phyloP scores from a whole-genome alignment of 108 stramenopile species.

The Skeletonema marinoi region DNA sequence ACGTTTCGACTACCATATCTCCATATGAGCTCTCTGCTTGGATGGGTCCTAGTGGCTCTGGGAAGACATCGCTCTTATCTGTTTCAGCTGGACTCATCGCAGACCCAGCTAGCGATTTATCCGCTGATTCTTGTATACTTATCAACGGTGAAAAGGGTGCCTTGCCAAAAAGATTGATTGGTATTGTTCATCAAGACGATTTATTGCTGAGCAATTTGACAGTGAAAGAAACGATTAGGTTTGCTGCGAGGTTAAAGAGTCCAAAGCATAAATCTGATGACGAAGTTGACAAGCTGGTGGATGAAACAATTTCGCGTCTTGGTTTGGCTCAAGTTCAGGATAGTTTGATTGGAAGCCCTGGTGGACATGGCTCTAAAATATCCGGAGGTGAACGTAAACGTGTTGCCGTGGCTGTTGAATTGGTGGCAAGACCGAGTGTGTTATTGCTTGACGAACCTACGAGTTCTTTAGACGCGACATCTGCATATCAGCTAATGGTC shows the following conservation, averaged over 20 bases:
- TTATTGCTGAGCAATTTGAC: constrained; percentile 79
- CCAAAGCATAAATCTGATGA: constrained; percentile 34
- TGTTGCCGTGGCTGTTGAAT: constrained; percentile 78
- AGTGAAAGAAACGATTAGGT: constrained; percentile 81
- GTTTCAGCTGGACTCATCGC: constrained; percentile 60
- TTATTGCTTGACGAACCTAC: constrained; percentile 77
- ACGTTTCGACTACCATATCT: constrained; percentile 61
- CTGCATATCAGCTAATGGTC: constrained; percentile 66
- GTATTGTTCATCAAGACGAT: constrained; percentile 90
- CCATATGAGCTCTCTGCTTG: constrained; percentile 70
- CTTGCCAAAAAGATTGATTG: constrained; percentile 72
- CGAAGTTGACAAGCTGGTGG: constrained; percentile 56
- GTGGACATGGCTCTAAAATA: constrained; percentile 53
- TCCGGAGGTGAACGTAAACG: constrained; percentile 89
- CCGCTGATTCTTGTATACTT: constrained; percentile 45
- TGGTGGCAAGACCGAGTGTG: constrained; percentile 78
- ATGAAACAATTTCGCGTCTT: constrained; percentile 63
- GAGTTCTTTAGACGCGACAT: constrained; percentile 79
- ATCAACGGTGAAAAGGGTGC: constrained; percentile 62
- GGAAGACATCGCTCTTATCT: constrained; percentile 71
- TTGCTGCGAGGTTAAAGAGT: constrained; percentile 80
- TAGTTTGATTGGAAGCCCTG: constrained; percentile 59
- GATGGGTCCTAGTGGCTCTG: constrained; percentile 82
- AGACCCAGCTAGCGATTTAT: constrained; percentile 41
- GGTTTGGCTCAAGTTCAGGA: constrained; percentile 62